These are phyloP conservation scores for Penicillium crustosum DNA, from an alignment of 2,329 filamentous ascomycete species.

Conservation along the genomic window DNA sequence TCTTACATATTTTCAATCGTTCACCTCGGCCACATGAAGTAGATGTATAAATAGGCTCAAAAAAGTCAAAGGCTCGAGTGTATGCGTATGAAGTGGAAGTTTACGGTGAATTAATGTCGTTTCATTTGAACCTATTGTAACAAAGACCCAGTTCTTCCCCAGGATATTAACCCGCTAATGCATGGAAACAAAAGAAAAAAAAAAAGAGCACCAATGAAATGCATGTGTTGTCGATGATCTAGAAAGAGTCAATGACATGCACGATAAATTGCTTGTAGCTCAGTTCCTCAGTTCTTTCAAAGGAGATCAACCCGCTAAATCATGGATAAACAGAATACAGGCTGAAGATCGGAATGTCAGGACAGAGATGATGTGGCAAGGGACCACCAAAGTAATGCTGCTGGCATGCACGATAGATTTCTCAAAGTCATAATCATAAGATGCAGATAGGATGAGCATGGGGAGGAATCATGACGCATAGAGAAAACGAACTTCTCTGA, in stretches of 20 bases:
- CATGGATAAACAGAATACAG: slow-evolving; percentile 1
- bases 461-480: neutral
- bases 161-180: slow-evolving; percentile 3
- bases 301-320: slow-evolving; percentile 1
- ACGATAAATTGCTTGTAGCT: neutral
- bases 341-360: neutral
- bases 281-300: neutral
- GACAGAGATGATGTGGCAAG: neutral
- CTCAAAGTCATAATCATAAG: slow-evolving; percentile 17
- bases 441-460: slow-evolving; percentile 5
- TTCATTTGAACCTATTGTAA: neutral
- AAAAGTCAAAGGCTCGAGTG: neutral
- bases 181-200: neutral
- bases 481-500: neutral
- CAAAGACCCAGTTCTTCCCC: neutral
- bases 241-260: neutral
- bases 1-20: neutral
- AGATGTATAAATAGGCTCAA: neutral
- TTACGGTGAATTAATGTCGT: neutral
- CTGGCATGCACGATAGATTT: neutral
- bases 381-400: neutral
- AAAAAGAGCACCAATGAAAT: neutral
- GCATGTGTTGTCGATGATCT: neutral
- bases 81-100: neutral
- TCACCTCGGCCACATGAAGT: neutral